Evolutionary conservation across 345 rosid genomes (phyloP).

Genomic region (Arabidopsis thaliana): DNA sequence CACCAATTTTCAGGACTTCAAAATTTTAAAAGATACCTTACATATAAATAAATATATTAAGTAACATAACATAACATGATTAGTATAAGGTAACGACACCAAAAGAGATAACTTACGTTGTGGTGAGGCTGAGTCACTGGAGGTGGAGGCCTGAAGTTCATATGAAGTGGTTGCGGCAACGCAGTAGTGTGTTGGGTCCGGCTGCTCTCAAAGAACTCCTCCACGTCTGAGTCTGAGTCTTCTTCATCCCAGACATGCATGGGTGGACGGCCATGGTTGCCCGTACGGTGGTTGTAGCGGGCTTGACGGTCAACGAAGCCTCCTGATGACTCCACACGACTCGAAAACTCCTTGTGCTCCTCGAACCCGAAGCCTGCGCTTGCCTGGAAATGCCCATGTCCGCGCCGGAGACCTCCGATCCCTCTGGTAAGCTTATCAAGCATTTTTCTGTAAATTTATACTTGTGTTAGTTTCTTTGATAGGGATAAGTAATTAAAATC

Average conservation of each 20-base stretch:
- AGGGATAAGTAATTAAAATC: conserved; percentile 2
- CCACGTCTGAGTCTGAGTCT: conserved; percentile 32
- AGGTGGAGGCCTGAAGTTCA: conserved; percentile 31
- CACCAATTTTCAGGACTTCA: conserved; percentile 3
- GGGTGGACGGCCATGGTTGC: conserved; percentile 36
- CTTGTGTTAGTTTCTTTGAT: conserved; percentile 27
- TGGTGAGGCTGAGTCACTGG: conserved; percentile 26
- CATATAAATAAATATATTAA: background rate
- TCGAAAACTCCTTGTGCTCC: conserved; percentile 35
- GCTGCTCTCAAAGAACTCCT: conserved; percentile 21
- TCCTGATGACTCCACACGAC: conserved; percentile 30
- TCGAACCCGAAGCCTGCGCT: conserved; percentile 14
- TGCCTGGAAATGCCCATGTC: background rate
- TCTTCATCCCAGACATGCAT: conserved; percentile 35
- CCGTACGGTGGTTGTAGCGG: conserved; percentile 18
- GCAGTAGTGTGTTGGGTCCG: conserved; percentile 9
- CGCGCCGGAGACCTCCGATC: background rate
- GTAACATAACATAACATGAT: background rate
- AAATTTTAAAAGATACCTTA: background rate
- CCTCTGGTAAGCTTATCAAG: conserved; percentile 31
- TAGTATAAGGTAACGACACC: background rate
- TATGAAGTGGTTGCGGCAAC: conserved; percentile 23
- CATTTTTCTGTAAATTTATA: conserved; percentile 30
- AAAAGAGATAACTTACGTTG: conserved; percentile 25
- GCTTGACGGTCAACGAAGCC: conserved; percentile 33